These are phyloP conservation scores for Coemansia reversa DNA, from an alignment of 192 early-diverging fungal species.

Conservation along the genomic window DNA sequence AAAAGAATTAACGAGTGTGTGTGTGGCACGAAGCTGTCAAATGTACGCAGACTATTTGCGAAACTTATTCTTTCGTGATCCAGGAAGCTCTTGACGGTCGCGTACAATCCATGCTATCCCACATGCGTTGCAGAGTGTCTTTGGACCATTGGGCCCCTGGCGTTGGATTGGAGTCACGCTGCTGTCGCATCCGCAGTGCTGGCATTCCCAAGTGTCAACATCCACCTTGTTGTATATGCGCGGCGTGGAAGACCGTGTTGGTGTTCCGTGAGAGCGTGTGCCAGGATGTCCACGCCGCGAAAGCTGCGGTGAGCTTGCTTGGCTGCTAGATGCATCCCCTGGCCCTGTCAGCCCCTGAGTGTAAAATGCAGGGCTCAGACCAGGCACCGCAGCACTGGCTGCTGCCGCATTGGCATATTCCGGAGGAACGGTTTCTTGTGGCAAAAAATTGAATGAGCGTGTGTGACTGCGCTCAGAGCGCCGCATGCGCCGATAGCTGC, in stretches of 20 bases:
- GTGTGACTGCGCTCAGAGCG: constrained; percentile 50
- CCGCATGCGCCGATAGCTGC: constrained; percentile 48
- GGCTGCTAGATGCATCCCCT: constrained; percentile 35
- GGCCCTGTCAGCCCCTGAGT: constrained; percentile 27
- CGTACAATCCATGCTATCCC: constrained; percentile 60
- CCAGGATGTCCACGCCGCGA: constrained; percentile 21
- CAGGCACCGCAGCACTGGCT: constrained; percentile 25
- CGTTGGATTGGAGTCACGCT: constrained; percentile 54
- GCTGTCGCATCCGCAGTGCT: constrained; percentile 52
- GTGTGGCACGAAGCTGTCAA: background rate
- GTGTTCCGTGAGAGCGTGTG: constrained; percentile 27
- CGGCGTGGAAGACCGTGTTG: constrained; percentile 40
- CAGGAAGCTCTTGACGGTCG: constrained; percentile 48
- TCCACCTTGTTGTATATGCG: constrained; percentile 45
- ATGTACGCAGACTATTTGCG: constrained; percentile 26
- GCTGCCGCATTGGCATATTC: constrained; percentile 19
- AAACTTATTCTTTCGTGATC: constrained; percentile 47
- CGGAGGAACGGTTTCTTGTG: constrained; percentile 32
- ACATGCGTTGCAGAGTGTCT: constrained; percentile 65
- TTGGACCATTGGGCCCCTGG: constrained; percentile 61
- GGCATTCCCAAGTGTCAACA: constrained; percentile 45
- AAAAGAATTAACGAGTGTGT: background rate
- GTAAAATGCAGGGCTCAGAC: constrained; percentile 45
- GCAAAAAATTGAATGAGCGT: constrained; percentile 51
- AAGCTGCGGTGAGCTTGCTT: constrained; percentile 41